phyloP scores from a whole-genome alignment of 495 filamentous ascomycete genomes.

The Oidiodendron maius region DNA sequence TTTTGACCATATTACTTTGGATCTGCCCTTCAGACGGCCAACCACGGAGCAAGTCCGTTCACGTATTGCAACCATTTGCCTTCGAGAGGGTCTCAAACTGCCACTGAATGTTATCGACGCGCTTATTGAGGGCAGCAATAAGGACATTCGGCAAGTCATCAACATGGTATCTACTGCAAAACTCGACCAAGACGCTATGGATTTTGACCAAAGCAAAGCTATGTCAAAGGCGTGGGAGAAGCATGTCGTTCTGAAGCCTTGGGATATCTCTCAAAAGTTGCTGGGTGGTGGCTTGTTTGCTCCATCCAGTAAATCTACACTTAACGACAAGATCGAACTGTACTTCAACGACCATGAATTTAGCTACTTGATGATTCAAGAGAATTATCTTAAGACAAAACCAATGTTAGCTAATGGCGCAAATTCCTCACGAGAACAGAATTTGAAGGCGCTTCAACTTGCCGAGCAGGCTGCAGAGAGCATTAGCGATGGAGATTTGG shows the following conservation, averaged over 20 bases:
- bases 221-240: constrained; percentile 99
- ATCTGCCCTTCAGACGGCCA: constrained; percentile 82
- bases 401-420: constrained; percentile 33
- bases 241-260: constrained; percentile 90
- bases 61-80: constrained; percentile 89
- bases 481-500: constrained; percentile 94
- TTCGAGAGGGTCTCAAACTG: constrained; percentile 82
- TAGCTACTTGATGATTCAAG: constrained; percentile 93
- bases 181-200: constrained; percentile 71
- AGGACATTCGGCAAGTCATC: constrained; percentile 96
- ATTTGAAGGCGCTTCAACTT: constrained; percentile 76
- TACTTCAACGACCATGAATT: constrained; percentile 99
- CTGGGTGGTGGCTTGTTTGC: constrained; percentile 83
- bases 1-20: constrained; percentile 77
- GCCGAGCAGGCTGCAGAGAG: constrained; percentile 83
- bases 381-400: constrained; percentile 86
- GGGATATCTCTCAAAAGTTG: constrained; percentile 94
- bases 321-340: constrained; percentile 96
- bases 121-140: constrained; percentile 87
- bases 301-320: constrained; percentile 67
- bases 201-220: constrained; percentile 74
- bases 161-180: constrained; percentile 97
- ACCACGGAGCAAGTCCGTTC: constrained; percentile 84
- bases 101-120: constrained; percentile 84
- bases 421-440: constrained; percentile 47